These are phyloP conservation scores for Lobulomyces angularis DNA, from an alignment of 192 early-diverging fungal genomes.

Conservation along the genomic window DNA sequence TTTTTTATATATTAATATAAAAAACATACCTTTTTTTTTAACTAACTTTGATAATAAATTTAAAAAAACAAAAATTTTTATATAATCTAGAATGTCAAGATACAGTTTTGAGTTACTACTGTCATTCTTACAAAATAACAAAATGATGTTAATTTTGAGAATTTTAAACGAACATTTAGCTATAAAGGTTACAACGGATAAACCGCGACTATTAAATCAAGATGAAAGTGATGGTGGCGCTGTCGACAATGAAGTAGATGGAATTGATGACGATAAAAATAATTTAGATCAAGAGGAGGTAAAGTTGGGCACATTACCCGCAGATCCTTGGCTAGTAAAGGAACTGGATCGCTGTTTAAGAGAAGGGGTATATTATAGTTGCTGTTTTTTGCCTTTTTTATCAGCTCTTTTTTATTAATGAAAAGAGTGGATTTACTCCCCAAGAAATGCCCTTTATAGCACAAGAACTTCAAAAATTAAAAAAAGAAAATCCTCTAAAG, in stretches of 20 bases:
- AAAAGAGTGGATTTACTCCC: not conserved
- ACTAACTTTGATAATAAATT: constrained; percentile 64
- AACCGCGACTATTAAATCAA: constrained; percentile 5
- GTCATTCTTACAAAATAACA: constrained; percentile 85
- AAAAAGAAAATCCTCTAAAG: constrained; percentile 47
- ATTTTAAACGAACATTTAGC: constrained; percentile 85
- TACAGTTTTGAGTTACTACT: constrained; percentile 82
- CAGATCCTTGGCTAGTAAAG: constrained; percentile 57
- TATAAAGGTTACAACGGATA: constrained; percentile 41
- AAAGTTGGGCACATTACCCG: constrained; percentile 56
- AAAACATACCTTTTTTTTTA: constrained; percentile 61
- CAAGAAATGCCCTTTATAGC: constrained; percentile 11
- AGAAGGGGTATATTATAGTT: constrained; percentile 32
- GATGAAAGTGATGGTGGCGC: constrained; percentile 9
- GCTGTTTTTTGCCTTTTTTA: constrained; percentile 11
- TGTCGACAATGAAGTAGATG: constrained; percentile 11
- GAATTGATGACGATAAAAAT: constrained; percentile 29
- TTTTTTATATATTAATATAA: constrained; percentile 64
- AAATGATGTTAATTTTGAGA: constrained; percentile 72
- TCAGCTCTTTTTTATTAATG: constrained; percentile 8
- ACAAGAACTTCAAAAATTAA: constrained; percentile 8
- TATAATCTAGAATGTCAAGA: constrained; percentile 70
- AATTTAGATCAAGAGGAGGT: constrained; percentile 72
- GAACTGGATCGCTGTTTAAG: constrained; percentile 74
- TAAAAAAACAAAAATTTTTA: constrained; percentile 69